Evolutionary conservation across 768 basidiomycete genomes (phyloP), one percentile per base, ranked within the genome.

Genomic region (Tulasnella sp.): DNA sequence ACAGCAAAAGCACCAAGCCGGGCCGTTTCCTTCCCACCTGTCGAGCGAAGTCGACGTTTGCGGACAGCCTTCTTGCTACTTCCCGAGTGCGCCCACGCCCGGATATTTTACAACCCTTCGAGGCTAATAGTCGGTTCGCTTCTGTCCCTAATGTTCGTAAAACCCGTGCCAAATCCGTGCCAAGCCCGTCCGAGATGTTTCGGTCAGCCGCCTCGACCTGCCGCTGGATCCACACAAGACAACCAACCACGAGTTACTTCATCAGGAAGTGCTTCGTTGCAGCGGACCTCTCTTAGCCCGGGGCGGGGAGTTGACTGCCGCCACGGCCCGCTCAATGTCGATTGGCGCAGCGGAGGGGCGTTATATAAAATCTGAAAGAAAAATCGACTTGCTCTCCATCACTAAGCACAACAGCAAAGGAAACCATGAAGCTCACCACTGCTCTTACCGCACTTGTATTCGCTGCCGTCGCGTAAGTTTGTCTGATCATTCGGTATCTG

Each of bases 51-150:
- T 34, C 34, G 28, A 69, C n/a, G n/a, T n/a, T n/a, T n/a, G n/a
- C n/a, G n/a, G n/a, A n/a, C 64, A 69, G 64, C 16, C 11, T 69
- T 69, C 64, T 69, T 12, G 31, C 34, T 69, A 69, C 64, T 69
- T 3, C 16, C 64, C 64, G 64, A 37, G 31, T 14, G 31, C 34
- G 31, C 64, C 34, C 34, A 69, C 34, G 64, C 64, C 64, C 64
- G 31, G 64, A 37, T 31, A 69, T 69, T 37, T 34, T 69, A 12
- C 31, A 9, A 18, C 0, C 8, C 18, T 69, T 37, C 12, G 64
- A 37, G 64, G 64, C 34, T 69, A 69, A 69, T 69, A 69, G 64
- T 69, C 64, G 64, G 64, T 69, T 69, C 31, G 3, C 64, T 69
- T 24, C 14, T 4, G 64, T 69, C 31, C 6, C 64, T 69, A 69